These are phyloP conservation scores for Brettanomyces nanus DNA, from an alignment of 805 yeast genomes.

Conservation along the genomic window DNA sequence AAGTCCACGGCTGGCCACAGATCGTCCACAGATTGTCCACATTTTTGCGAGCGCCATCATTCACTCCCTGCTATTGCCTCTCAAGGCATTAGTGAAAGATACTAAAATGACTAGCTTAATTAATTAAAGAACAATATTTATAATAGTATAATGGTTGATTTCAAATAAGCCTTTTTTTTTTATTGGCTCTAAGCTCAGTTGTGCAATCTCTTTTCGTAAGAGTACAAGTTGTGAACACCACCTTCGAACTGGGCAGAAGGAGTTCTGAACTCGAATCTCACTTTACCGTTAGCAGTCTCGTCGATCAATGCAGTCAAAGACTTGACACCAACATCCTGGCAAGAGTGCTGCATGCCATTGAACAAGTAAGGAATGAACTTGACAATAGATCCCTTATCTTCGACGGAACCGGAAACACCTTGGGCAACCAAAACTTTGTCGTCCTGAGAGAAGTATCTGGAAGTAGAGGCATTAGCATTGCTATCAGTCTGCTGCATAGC, in stretches of 20 bases:
- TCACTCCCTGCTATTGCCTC: no score
- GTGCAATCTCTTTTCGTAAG: constrained; percentile 95
- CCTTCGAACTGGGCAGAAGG: constrained; percentile 99
- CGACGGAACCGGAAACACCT: constrained; percentile 96
- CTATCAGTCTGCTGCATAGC: constrained; percentile 91
- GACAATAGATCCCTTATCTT: constrained; percentile 91
- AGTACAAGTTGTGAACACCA: constrained; percentile 93
- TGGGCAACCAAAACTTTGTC: constrained; percentile 96
- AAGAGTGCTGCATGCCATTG: constrained; percentile 96
- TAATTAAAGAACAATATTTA: background rate
- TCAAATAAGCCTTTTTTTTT: no score
- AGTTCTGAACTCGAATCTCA: constrained; percentile 95
- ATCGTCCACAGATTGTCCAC: no score
- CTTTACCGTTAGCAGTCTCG: constrained; percentile 55
- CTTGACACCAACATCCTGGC: constrained; percentile 91
- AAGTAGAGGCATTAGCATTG: constrained; percentile 94
- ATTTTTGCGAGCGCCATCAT: no score
- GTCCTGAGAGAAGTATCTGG: constrained; percentile 94
- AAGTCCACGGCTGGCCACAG: no score
- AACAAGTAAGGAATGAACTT: constrained; percentile 91
- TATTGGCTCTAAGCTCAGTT: constrained; percentile 54
- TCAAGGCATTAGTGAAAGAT: no score
- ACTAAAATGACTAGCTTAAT: no score
- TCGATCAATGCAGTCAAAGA: constrained; percentile 58
- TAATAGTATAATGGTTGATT: background rate